phyloP scores from a whole-genome alignment of 805 yeast species.

The Ogataea pilisensis region DNA sequence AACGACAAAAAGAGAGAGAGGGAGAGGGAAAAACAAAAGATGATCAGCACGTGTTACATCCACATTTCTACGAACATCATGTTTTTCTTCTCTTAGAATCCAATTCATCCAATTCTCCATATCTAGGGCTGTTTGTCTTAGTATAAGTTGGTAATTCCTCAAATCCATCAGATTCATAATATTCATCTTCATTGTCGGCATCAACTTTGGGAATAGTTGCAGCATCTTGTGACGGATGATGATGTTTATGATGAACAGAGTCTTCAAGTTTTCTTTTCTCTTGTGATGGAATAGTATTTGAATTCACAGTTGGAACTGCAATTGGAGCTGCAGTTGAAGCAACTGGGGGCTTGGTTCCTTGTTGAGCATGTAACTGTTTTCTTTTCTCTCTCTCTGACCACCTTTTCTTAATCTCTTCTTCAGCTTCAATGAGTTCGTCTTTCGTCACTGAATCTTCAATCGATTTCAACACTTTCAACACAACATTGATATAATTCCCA shows the following conservation, averaged over 20 bases:
- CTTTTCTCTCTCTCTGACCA: constrained; percentile 58
- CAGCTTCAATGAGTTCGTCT: constrained; percentile 63
- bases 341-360: constrained; percentile 13
- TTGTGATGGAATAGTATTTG: not conserved
- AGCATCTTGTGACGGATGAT: not conserved
- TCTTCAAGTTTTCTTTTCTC: constrained; percentile 1
- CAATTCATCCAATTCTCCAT: constrained; percentile 20
- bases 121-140: constrained; percentile 25
- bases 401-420: constrained; percentile 48
- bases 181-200: constrained; percentile 23
- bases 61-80: too few relatives aligned
- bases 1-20: too few relatives aligned
- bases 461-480: constrained; percentile 75
- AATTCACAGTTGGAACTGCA: too few relatives aligned
- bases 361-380: constrained; percentile 23
- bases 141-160: constrained; percentile 32
- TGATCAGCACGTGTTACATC: too few relatives aligned
- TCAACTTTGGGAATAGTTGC: constrained; percentile 7
- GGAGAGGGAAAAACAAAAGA: too few relatives aligned
- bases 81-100: constrained; percentile 14
- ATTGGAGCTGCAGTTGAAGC: constrained; percentile 11
- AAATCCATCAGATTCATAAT: constrained; percentile 34
- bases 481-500: constrained; percentile 82
- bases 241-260: constrained; percentile 8
- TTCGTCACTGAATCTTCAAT: constrained; percentile 82